phyloP scores from a whole-genome alignment of 2,329 filamentous ascomycete genomes.

The Stemphylium lycopersici region DNA sequence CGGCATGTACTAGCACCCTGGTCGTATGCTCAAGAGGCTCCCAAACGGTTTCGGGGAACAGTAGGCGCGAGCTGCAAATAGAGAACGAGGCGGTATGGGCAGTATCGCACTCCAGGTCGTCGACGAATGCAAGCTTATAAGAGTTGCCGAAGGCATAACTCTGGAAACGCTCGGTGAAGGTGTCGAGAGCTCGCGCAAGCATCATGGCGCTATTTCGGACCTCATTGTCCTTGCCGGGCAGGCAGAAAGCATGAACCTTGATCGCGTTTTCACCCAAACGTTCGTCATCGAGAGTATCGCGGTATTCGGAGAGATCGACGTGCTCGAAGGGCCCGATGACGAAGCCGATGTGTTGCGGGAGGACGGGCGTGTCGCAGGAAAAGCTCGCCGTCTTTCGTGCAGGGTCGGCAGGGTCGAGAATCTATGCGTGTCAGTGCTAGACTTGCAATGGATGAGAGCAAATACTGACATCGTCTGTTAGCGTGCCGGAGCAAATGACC shows the following conservation, averaged over 20 bases:
- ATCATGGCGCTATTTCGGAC: conserved; percentile 86
- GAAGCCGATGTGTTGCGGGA: conserved; percentile 90
- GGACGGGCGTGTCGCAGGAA: conserved; percentile 68
- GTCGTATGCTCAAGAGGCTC: conserved; percentile 85
- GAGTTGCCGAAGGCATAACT: conserved; percentile 84
- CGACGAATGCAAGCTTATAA: conserved; percentile 93
- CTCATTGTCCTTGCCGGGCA: conserved; percentile 81
- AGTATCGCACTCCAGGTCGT: conserved; percentile 80
- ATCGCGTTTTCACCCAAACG: conserved; percentile 87
- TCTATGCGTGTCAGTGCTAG: conserved; percentile 42
- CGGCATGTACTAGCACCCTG: conserved; percentile 77
- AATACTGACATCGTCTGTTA: conserved; percentile 72
- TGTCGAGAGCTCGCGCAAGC: conserved; percentile 84
- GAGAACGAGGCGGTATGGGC: conserved; percentile 81
- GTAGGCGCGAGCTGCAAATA: conserved; percentile 82
- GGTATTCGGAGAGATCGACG: conserved; percentile 85
- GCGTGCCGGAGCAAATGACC: conserved; percentile 87
- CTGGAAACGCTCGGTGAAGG: conserved; percentile 85
- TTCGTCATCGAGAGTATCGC: conserved; percentile 89
- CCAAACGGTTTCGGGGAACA: conserved; percentile 84
- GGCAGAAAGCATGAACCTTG: conserved; percentile 87
- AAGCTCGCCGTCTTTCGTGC: conserved; percentile 90
- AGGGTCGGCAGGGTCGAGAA: conserved; percentile 75
- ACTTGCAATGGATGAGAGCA: neutral
- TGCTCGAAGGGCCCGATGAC: conserved; percentile 94